Base-by-base conservation (phyloP, 2,329 filamentous ascomycete genomes). In the Fusarium verticillioides region DNA sequence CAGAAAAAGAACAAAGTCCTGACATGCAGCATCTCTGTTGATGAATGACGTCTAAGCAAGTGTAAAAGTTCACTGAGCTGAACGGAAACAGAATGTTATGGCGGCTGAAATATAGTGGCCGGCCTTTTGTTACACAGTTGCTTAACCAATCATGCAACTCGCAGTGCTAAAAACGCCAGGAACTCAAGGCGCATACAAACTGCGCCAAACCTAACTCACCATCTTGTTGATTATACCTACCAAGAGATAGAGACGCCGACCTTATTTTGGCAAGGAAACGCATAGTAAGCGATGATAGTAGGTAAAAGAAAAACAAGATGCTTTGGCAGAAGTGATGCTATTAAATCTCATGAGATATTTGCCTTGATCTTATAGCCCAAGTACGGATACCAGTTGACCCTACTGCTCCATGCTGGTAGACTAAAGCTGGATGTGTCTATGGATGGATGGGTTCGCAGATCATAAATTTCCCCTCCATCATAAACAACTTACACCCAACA, bases 21-120 rank as follows among this genome's bases (percentile, higher is more conserved):
- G 44, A n/a, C 30, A 21, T 60, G 28, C 2, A 53, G 53, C n/a
- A 16, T 42, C 32, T 64, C 26, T 37, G 11, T 26, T 23, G 18
- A 49, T 21, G 18, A 53, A 69, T 70, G 72, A 63, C 53, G 69
- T 70, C 63, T 57, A n/a, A 26, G 19, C n/a, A 52, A 42, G 47
- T 50, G 19, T 28, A 34, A 30, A 26, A 46, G 36, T 32, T 26
- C 36, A 32, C 21, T 19, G 36, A 47, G 40, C 47, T 36, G 49
- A 69, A 65, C 46, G 42, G 66, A 52, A 63, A 47, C 19, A 39
- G 18, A 28, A 39, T 15, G 19, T 28, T 37, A 28, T 28, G 23
- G 50, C 23, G 50, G 32, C 49, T 52, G 32, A 26, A 36, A 15
- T 26, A 15, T 26, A 52, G 49, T 36, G 18, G n/a, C 32, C 9